phyloP scores from a whole-genome alignment of 108 stramenopile species.

The Nitzschia inconspicua region DNA sequence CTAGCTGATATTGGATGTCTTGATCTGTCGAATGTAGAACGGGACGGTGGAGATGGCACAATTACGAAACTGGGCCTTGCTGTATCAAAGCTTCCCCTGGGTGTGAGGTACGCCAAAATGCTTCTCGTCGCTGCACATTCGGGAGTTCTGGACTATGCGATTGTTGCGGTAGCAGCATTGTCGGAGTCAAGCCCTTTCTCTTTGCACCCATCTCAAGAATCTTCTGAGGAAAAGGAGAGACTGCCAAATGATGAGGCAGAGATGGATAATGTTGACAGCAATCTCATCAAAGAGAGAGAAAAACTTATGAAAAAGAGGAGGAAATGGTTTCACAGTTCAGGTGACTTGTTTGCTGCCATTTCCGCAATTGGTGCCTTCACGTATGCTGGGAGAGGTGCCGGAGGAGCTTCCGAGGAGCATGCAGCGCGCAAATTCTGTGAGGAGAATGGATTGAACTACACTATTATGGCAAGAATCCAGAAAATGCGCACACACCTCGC shows the following conservation, averaged over 20 bases:
- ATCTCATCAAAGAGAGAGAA: conserved; percentile 29
- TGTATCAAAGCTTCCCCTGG: conserved; percentile 78
- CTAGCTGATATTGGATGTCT: conserved; percentile 83
- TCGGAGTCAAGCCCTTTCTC: conserved; percentile 76
- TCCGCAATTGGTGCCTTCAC: conserved; percentile 81
- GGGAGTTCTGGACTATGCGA: conserved; percentile 81
- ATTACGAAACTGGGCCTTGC: conserved; percentile 75
- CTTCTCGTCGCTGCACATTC: conserved; percentile 84
- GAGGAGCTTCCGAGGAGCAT: conserved; percentile 63
- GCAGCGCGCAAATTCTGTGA: conserved; percentile 76
- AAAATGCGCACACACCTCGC: conserved; percentile 83
- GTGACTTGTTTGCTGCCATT: conserved; percentile 76
- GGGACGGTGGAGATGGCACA: conserved; percentile 71
- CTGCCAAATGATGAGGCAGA: conserved; percentile 34
- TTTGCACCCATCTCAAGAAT: conserved; percentile 12
- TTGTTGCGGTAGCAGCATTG: conserved; percentile 70
- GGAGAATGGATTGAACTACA: conserved; percentile 73
- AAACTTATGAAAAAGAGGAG: conserved; percentile 32
- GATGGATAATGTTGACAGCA: conserved; percentile 53
- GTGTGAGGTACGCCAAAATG: conserved; percentile 86
- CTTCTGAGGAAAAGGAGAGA: conserved; percentile 20
- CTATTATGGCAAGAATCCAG: conserved; percentile 75
- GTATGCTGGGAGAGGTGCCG: conserved; percentile 78
- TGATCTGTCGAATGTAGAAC: conserved; percentile 56
- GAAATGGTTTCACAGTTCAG: conserved; percentile 72